Conservation (phyloP, 75 land plant species). For the Sequoiadendron giganteum region DNA sequence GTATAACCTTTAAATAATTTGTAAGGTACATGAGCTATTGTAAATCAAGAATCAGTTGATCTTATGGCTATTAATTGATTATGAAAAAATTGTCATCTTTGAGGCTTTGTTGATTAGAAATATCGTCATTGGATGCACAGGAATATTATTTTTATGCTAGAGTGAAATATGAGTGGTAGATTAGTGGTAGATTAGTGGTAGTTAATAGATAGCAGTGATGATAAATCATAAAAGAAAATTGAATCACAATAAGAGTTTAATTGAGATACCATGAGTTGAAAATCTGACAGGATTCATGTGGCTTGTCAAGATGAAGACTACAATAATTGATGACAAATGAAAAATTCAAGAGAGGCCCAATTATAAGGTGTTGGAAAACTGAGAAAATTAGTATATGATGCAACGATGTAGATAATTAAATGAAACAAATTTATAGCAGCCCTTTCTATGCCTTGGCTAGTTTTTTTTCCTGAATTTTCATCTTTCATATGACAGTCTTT, state of each 20-base stretch:
- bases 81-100: neutral
- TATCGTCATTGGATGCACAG: neutral
- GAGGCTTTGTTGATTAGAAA: neutral
- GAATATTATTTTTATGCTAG: neutral
- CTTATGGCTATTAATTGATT: too few species aligned
- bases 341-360: too few species aligned
- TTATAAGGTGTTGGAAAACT: neutral
- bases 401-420: neutral
- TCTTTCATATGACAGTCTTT: neutral
- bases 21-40: too few species aligned
- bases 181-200: neutral
- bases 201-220: neutral
- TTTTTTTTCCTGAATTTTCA: neutral
- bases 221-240: neutral
- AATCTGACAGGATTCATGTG: neutral
- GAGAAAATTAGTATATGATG: neutral
- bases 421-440: neutral
- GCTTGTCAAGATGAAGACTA: neutral
- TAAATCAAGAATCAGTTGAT: too few species aligned
- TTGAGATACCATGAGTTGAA: neutral
- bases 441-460: neutral
- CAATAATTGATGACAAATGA: neutral
- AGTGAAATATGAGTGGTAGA: neutral
- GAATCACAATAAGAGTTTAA: neutral
- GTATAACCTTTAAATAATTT: too few species aligned